Evolutionary conservation across 768 basidiomycete genomes (phyloP), one percentile per base, ranked within the genome.

Genomic region (Russula emetica): DNA sequence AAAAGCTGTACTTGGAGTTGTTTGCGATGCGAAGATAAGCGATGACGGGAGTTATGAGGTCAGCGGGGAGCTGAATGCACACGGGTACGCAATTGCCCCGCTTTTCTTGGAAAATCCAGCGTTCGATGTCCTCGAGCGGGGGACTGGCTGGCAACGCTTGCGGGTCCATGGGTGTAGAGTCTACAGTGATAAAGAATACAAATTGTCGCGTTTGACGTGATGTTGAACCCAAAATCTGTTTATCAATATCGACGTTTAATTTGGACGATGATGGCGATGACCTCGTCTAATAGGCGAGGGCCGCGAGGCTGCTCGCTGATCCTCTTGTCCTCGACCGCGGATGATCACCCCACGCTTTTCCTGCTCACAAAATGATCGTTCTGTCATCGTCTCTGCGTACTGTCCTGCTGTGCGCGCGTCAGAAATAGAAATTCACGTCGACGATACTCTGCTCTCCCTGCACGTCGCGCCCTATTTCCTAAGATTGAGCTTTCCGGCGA

Each of bases 11-110:
- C 73, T 89, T 91, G 1, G 92, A 92, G 71, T 94, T 91, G 71
- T 94, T 88, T 14, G 95, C 86, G 66, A 98, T 82, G 62, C 93
- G 86, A 54, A 99, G 85, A 75, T 98, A 99, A 8, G 97, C 95
- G 78, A 94, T 90, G 72, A 94, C 94, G 74, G 97, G 97, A 28
- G 97, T 99, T 66, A 98, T 83, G 66, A 98, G 85, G 73, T 99
- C 97, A 52, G 94, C 95, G 26, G 96, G 94, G 4, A 99, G 82
- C 71, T 95, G 87, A 59, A 96, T 84, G 76, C 85, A 98, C 68
- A 99, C 83, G 24, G 96, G 96, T 40, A 98, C 84, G 71, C 92
- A 92, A 72, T 98, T 98, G 72, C 94, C 94, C 61, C 78, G 81
- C 74, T 92, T 90, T 74, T 93, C 88, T 50, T 84, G 80, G 57